Evolutionary conservation across 768 basidiomycete species (phyloP).

Genomic region (Amanita subjunquillea): DNA sequence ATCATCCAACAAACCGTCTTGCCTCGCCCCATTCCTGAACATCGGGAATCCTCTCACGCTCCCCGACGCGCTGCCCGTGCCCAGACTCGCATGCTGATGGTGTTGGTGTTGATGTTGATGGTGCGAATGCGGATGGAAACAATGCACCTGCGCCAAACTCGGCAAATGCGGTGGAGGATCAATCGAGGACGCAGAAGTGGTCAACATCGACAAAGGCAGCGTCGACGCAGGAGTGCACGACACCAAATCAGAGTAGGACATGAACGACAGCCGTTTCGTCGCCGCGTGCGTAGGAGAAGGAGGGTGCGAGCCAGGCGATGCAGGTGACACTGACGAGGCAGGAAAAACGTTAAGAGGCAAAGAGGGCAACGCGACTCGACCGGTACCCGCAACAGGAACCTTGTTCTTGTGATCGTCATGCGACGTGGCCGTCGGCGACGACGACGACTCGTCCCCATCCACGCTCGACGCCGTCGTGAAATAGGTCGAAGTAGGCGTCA

Average conservation of each 20-base stretch:
- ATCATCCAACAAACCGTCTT: slow-evolving; percentile 44
- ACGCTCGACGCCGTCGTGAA: slow-evolving; percentile 21
- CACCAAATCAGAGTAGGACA: slow-evolving; percentile 82
- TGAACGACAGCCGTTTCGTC: slow-evolving; percentile 74
- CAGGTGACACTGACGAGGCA: background rate
- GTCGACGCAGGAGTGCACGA: slow-evolving; percentile 65
- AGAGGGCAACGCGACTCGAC: slow-evolving; percentile 7
- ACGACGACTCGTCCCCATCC: background rate
- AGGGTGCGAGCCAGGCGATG: slow-evolving; percentile 6
- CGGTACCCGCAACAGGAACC: slow-evolving; percentile 11
- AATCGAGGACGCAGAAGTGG: slow-evolving; percentile 42
- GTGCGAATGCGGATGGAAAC: background rate
- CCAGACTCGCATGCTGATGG: background rate
- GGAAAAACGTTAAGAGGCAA: background rate
- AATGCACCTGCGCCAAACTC: slow-evolving; percentile 16
- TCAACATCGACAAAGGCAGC: slow-evolving; percentile 63
- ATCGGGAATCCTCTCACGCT: slow-evolving; percentile 16
- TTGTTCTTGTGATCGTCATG: background rate
- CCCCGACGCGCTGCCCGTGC: slow-evolving; percentile 13
- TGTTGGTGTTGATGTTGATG: no score
- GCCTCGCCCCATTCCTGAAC: slow-evolving; percentile 8
- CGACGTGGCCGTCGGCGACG: background rate
- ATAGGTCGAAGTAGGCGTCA: slow-evolving; percentile 40
- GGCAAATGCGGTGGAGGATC: slow-evolving; percentile 72
- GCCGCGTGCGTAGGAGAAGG: slow-evolving; percentile 36